Base-by-base conservation (phyloP, 805 yeast species). In the Metschnikowia matae region DNA sequence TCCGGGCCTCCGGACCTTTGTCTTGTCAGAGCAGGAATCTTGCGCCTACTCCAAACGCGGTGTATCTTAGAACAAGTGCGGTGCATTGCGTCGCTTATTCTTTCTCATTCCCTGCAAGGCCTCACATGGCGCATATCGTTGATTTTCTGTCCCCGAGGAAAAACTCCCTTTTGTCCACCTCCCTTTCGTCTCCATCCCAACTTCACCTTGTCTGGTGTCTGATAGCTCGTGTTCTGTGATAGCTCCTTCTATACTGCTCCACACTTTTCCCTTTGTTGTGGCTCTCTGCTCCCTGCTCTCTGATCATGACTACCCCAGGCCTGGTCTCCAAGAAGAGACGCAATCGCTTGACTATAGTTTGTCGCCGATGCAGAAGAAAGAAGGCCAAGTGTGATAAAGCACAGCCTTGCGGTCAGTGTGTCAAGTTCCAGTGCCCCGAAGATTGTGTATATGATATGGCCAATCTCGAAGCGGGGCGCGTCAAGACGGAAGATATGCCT, bases 361-460 rank as follows among this genome's bases (percentile, higher is more conserved):
- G 60, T 23, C 49, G n/a, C 10, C 59, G 60, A 7, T 57, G 59
- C 35, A 53, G 60, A 29, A 21, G 15, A 29, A 57, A 55, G 42
- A 57, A 57, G 39, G 51, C 54, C 33, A 48, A 49, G 29, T 57
- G 60, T 32, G 59, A 57, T 31, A 51, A 48, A 42, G 35, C 39
- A 10, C 37, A 35, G 10, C 60, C 60, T 2, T 57, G 59, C 33
- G 29, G 43, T 32, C 52, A 50, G 33, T 57, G 60, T 45, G 39
- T 48, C 29, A 44, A 46, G 37, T 53, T 55, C 31, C 48, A 50
- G 6, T 50, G 51, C 26, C 48, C 58, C 35, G 49, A 49, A 18
- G 49, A 48, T 11, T 57, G 60, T 40, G 36, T 44, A 23, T 57
- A 53, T 39, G 59, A 51, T 14, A 13, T 38, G 37, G 23, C 32